A percentile compares a stretch with the other conserved stretches of the same genome.
These are phyloP conservation scores for Brassica napus DNA, from an alignment of 345 rosid species.

Conservation along the genomic window DNA sequence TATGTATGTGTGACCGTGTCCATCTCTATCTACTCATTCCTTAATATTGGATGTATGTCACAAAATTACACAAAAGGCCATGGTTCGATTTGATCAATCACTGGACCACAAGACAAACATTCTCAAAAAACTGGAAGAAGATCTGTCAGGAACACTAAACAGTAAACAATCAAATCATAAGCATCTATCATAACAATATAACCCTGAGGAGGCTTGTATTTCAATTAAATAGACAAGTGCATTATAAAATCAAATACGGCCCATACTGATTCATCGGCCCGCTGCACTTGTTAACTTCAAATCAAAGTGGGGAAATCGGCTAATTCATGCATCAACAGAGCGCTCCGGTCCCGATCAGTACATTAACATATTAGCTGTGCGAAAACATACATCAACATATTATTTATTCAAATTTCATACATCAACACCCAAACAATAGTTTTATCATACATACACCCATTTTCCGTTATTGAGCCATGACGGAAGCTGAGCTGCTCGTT, in stretches of 20 bases:
- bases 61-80: neutral
- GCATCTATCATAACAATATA: neutral
- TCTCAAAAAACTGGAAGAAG: neutral
- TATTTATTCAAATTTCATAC: no score
- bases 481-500: no score
- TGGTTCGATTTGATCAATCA: neutral
- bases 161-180: neutral
- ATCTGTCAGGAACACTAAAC: neutral
- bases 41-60: neutral
- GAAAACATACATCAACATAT: no score
- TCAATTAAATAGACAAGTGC: neutral
- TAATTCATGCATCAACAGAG: no score
- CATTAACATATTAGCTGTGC: no score
- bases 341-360: no score
- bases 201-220: neutral
- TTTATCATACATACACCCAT: no score
- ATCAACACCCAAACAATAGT: no score
- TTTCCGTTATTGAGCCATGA: no score
- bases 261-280: neutral
- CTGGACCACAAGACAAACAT: neutral
- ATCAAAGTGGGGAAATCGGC: neutral
- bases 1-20: neutral
- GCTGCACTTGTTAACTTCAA: neutral
- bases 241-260: neutral
- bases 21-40: neutral